Conservation (phyloP, 352 stramenopile genomes). For the Phytophthora lateralis region DNA sequence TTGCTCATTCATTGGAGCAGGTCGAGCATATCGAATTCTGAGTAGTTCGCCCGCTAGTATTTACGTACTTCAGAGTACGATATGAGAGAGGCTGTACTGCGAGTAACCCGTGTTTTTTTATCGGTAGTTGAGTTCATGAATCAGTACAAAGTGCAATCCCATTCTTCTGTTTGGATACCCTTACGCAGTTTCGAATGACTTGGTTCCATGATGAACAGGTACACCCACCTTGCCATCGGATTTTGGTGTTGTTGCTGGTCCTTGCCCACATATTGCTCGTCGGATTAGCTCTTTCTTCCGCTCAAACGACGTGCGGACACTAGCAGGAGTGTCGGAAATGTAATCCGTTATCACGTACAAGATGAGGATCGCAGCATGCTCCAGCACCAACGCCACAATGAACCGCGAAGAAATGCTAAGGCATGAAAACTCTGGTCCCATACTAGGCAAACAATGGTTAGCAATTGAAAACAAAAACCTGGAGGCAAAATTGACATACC, state of each 20-base stretch:
- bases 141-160: constrained; percentile 18
- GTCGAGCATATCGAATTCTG: constrained; percentile 31
- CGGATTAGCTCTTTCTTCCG: constrained; percentile 87
- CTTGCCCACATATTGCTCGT: constrained; percentile 79
- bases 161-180: background rate
- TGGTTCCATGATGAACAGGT: constrained; percentile 25
- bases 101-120: constrained; percentile 20
- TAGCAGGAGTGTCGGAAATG: constrained; percentile 77
- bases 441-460: constrained; percentile 43
- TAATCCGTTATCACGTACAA: constrained; percentile 84
- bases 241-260: constrained; percentile 22
- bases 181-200: constrained; percentile 34
- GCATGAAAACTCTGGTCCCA: constrained; percentile 85
- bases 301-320: constrained; percentile 81
- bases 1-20: constrained; percentile 9
- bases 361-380: constrained; percentile 75
- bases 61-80: constrained; percentile 19
- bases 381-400: constrained; percentile 76
- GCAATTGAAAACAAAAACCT: constrained; percentile 7
- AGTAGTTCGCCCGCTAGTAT: constrained; percentile 16
- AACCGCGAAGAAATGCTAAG: constrained; percentile 79
- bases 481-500: constrained; percentile 33
- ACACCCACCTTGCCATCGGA: constrained; percentile 10
- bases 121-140: constrained; percentile 24
- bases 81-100: constrained; percentile 6